Conservation (phyloP, 2,329 filamentous ascomycete genomes). For the Thielaviopsis musarum region DNA sequence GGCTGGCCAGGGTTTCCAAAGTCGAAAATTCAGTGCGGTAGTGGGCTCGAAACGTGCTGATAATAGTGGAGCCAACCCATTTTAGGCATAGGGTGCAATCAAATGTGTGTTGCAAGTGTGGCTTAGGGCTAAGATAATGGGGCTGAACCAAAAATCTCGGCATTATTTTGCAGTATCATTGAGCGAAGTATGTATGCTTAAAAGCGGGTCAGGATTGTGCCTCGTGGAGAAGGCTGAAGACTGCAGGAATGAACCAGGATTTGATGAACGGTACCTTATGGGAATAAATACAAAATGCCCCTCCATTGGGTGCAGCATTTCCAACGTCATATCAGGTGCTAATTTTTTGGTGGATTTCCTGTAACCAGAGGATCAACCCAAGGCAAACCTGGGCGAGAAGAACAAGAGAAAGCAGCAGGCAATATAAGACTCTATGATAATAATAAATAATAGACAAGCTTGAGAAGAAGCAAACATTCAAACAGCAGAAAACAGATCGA, state of each 20-base stretch:
- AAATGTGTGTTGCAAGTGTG: slow-evolving; percentile 8
- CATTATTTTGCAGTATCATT: background rate
- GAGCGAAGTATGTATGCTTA: background rate
- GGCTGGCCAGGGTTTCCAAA: slow-evolving; percentile 5
- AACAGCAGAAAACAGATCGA: background rate
- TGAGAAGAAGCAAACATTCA: background rate
- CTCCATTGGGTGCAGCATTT: no score
- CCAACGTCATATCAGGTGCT: no score
- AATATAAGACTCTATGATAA: no score
- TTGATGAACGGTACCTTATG: no score
- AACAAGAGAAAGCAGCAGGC: no score
- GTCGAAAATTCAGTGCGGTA: slow-evolving; percentile 6
- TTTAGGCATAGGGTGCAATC: background rate
- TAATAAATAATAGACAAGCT: background rate
- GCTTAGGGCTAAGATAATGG: slow-evolving; percentile 9
- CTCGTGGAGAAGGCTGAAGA: background rate
- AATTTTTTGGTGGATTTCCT: no score
- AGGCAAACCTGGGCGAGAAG: no score
- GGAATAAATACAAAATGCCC: no score
- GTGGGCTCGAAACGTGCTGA: background rate
- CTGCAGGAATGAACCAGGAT: background rate
- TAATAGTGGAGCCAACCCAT: background rate
- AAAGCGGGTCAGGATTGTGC: background rate
- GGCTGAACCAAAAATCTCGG: background rate
- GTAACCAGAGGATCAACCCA: no score